Percentiles rank a stretch among this genome's conserved stretches.
These are phyloP conservation scores for Tritrichomonas musculus DNA, from an alignment of 208 protist genomes.

Conservation along the genomic window DNA sequence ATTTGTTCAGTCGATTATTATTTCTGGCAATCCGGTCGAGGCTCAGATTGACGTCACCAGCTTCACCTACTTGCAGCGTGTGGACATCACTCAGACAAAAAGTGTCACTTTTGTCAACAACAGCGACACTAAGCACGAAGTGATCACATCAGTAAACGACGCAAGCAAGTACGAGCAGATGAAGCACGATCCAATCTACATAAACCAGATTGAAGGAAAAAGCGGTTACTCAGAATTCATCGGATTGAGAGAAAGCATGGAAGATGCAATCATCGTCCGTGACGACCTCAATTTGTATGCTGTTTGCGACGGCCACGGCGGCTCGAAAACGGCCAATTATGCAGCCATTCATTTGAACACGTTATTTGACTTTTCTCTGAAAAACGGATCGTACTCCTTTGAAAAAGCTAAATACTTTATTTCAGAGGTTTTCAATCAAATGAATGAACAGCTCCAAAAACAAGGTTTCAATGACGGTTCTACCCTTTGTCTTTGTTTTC, in stretches of 20 bases:
- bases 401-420: too few species aligned
- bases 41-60: background rate
- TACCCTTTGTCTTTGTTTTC: background rate
- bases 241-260: background rate
- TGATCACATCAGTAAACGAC: background rate
- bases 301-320: background rate
- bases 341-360: background rate
- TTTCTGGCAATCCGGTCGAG: background rate
- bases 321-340: background rate
- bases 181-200: background rate
- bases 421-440: background rate
- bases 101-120: too few species aligned
- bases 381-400: too few species aligned
- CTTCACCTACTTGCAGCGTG: background rate
- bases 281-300: background rate
- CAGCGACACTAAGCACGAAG: background rate
- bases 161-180: too few species aligned
- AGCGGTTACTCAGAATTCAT: background rate
- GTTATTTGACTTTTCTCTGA: too few species aligned
- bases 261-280: background rate
- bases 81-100: background rate
- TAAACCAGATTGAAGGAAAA: background rate
- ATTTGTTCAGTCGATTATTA: background rate
- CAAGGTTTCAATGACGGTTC: background rate
- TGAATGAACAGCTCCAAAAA: background rate